phyloP scores from a whole-genome alignment of 495 filamentous ascomycete species.

The Lasiosphaeria miniovina region DNA sequence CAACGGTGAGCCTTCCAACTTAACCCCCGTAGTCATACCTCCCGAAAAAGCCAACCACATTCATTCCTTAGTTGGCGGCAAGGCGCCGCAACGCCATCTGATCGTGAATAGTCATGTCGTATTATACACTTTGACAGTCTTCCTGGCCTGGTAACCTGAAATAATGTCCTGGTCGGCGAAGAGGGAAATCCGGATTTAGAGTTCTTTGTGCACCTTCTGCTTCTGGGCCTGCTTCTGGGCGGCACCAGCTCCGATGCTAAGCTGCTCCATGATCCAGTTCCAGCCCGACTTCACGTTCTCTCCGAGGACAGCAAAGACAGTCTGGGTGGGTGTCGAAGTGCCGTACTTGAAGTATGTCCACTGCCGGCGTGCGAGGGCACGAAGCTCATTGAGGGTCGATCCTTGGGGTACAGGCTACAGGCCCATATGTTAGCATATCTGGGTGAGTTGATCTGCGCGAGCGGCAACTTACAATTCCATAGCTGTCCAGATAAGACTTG shows the following conservation, averaged over 20 bases:
- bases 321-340: constrained; percentile 61
- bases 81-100: too few species aligned
- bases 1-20: too few species aligned
- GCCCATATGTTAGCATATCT: constrained; percentile 1
- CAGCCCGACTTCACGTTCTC: constrained; percentile 47
- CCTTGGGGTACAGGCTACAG: constrained; percentile 61
- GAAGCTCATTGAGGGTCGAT: constrained; percentile 61
- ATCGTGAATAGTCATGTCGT: too few species aligned
- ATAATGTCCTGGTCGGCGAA: not conserved
- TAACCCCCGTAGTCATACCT: too few species aligned
- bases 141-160: not conserved
- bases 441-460: not conserved
- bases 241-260: constrained; percentile 58
- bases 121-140: not conserved
- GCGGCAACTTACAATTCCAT: constrained; percentile 55
- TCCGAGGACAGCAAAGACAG: constrained; percentile 61
- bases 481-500: constrained; percentile 77
- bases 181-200: constrained; percentile 6
- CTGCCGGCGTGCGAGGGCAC: constrained; percentile 66
- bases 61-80: too few species aligned
- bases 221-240: constrained; percentile 34
- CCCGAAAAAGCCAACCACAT: too few species aligned
- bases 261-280: constrained; percentile 58
- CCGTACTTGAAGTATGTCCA: constrained; percentile 76
- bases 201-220: constrained; percentile 21